Evolutionary conservation across 441 rosid species (phyloP).

Genomic region (Populus trichocarpa): DNA sequence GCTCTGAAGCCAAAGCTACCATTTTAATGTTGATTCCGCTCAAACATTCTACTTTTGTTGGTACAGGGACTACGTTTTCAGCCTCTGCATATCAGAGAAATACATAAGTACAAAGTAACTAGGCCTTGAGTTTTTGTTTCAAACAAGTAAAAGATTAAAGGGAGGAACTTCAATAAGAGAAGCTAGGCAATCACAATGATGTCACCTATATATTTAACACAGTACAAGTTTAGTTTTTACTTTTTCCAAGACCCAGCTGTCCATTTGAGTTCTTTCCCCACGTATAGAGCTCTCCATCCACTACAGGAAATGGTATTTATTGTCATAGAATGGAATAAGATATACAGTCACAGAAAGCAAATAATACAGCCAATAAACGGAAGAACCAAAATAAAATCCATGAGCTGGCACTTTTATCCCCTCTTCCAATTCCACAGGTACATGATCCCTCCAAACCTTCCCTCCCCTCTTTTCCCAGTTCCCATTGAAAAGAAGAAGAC

Average conservation of each 20-base stretch:
- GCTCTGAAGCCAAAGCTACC: conserved; percentile 88
- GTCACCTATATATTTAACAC: background rate
- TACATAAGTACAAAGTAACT: background rate
- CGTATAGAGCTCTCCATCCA: conserved; percentile 80
- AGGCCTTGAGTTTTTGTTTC: background rate
- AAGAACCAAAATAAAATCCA: background rate
- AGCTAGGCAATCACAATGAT: conserved; percentile 6
- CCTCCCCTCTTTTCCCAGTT: background rate
- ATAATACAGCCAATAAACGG: background rate
- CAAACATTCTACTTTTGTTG: conserved; percentile 76
- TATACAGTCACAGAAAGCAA: no score
- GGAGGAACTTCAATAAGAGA: background rate
- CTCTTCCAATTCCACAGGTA: background rate
- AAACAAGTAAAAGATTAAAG: background rate
- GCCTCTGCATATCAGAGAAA: conserved; percentile 50
- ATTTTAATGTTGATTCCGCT: conserved; percentile 57
- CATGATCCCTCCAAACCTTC: background rate
- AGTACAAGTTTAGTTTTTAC: conserved; percentile 31
- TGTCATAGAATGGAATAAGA: conserved; percentile 3
- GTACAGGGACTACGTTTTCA: conserved; percentile 44
- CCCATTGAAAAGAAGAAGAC: background rate
- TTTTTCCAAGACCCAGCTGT: conserved; percentile 96
- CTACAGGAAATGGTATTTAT: conserved; percentile 33
- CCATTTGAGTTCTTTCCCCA: conserved; percentile 97
- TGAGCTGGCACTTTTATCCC: background rate